Evolutionary conservation across 2,329 filamentous ascomycete genomes (phyloP), one percentile per base, ranked within the genome.

Genomic region (Ophiostoma pallidulum): DNA sequence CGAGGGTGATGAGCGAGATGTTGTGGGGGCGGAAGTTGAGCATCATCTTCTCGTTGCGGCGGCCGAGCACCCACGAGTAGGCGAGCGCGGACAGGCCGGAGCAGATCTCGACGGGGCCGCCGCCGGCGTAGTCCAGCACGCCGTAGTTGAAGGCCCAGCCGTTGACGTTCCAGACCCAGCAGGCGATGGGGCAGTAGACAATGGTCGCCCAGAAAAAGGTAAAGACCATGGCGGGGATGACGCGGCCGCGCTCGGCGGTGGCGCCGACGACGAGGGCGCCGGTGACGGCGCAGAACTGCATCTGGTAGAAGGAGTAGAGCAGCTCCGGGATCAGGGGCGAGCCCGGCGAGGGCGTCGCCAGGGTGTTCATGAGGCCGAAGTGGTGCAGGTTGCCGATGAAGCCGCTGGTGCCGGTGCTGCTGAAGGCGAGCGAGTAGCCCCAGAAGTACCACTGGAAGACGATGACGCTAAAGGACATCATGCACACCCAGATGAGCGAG

Each of bases 401-500:
- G 45, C 86, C 84, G 68, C 86, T 96, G 56, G 78, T 88, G 4
- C 83, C 86, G 13, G 80, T 80, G 37, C 77, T 74, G 60, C 86
- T 92, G 68, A 97, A 96, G 45, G 91, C 90, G 52, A 98, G 74
- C 13, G 91, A 95, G 67, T 95, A 98, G 32, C 92, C 92, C 91
- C 92, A 97, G 66, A 98, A 96, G 62, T 96, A 97, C 92, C 92
- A 98, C 71, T 98, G 92, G 72, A 98, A 96, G 48, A 86, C 84
- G 64, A 96, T 76, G 62, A 97, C 82, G 41, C 86, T 90, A 63
- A 85, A 85, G 40, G 89, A 92, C 65, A 85, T 91, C 86, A 98
- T 94, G 69, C 85, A 89, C 13, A 91, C 89, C 88, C 90, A 97
- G 61, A 98, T 92, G 74, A 97, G 84, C 54, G 89, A 95, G 37